phyloP scores from a whole-genome alignment of 495 filamentous ascomycete species.

The Hypoxylon lienhwacheense region DNA sequence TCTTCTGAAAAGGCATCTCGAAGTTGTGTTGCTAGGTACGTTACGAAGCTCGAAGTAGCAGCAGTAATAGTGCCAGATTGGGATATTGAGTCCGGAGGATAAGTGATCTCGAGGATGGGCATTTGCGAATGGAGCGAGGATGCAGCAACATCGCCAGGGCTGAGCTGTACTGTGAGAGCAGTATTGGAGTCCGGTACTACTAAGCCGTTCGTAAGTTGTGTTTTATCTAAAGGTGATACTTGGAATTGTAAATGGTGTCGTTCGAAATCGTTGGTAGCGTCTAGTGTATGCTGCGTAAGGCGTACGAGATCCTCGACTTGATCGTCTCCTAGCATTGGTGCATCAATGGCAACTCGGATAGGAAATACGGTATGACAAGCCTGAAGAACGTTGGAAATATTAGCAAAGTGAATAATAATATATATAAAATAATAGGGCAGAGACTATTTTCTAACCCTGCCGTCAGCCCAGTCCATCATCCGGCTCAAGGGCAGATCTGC shows the following conservation, averaged over 20 bases:
- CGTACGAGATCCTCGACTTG: constrained; percentile 79
- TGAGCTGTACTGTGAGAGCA: constrained; percentile 70
- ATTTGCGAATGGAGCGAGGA: constrained; percentile 68
- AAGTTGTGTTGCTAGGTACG: constrained; percentile 77
- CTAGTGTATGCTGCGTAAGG: constrained; percentile 84
- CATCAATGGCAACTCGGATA: constrained; percentile 75
- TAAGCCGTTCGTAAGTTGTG: constrained; percentile 37
- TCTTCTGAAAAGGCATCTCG: constrained; percentile 84
- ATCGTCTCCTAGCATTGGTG: constrained; percentile 62
- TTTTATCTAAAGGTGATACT: constrained; percentile 50
- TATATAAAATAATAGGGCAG: neutral
- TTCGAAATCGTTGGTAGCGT: constrained; percentile 90
- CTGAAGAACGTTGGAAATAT: constrained; percentile 47
- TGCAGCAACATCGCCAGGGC: constrained; percentile 62
- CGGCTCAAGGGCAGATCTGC: constrained; percentile 78
- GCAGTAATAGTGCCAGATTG: constrained; percentile 67
- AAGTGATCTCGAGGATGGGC: constrained; percentile 76
- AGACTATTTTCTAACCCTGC: constrained; percentile 62
- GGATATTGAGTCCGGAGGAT: constrained; percentile 73
- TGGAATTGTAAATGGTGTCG: constrained; percentile 83
- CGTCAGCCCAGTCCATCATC: constrained; percentile 93
- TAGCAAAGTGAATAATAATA: constrained; percentile 1
- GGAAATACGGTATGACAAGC: constrained; percentile 87
- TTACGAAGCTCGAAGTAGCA: constrained; percentile 72
- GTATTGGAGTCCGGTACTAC: constrained; percentile 4